Percentiles rank a stretch among this genome's conserved stretches.
phyloP scores from a whole-genome alignment of 2,329 filamentous ascomycete species.

The Amauroascus niger region DNA sequence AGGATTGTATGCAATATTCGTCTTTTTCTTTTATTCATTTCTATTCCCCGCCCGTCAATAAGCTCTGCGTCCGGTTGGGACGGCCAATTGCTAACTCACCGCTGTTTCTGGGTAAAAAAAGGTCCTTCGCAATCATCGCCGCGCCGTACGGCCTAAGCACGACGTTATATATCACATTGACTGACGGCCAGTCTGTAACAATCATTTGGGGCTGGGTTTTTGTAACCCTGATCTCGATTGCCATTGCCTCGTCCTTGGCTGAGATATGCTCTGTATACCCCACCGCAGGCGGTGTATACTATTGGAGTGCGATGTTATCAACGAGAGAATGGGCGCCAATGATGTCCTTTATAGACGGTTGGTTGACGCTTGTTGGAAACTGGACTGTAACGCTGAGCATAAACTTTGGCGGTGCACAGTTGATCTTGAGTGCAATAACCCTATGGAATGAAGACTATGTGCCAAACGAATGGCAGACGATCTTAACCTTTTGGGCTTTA shows the following conservation, averaged over 20 bases:
- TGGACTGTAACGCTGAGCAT: conserved; percentile 60
- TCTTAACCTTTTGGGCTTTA: conserved; percentile 62
- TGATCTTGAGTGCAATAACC: conserved; percentile 58
- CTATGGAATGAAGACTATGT: conserved; percentile 61
- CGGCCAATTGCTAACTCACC: conserved; percentile 12
- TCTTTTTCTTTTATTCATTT: not conserved
- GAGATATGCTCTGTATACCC: conserved; percentile 62
- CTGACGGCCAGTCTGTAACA: conserved; percentile 59
- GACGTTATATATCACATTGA: conserved; percentile 58
- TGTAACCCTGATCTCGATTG: conserved; percentile 53
- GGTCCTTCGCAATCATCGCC: conserved; percentile 66
- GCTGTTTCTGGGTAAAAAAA: not conserved
- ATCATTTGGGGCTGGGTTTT: conserved; percentile 62
- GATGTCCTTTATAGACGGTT: conserved; percentile 60
- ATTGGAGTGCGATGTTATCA: conserved; percentile 59
- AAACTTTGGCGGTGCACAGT: conserved; percentile 63
- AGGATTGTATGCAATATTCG: conserved; percentile 44
- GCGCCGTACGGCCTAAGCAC: conserved; percentile 59
- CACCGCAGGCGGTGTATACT: conserved; percentile 60
- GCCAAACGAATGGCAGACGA: conserved; percentile 58
- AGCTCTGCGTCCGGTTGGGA: not conserved
- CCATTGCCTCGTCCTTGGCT: conserved; percentile 56
- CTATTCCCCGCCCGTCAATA: not conserved
- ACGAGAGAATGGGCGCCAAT: conserved; percentile 57
- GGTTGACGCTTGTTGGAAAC: conserved; percentile 63